Evolutionary conservation across 768 basidiomycete genomes (phyloP), one percentile per base, ranked within the genome.

Genomic region (Boletales sp.): DNA sequence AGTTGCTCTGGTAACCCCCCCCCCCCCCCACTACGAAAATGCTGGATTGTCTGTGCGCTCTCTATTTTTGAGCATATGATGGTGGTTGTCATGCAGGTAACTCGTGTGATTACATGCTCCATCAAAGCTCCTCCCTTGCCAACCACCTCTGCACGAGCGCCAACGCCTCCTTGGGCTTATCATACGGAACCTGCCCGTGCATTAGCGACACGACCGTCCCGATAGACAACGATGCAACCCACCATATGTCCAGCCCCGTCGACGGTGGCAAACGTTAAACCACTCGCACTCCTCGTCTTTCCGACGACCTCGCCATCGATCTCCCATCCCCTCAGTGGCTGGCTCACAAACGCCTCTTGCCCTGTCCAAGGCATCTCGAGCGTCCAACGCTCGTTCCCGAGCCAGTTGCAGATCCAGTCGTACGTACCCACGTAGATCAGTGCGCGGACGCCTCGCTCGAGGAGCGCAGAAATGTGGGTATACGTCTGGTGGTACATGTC

Each of bases 381-480:
- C 8, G 84, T 79, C 90, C 90, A 91, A 35, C 81, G 72, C 59
- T 81, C 80, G 68, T 91, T 92, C 11, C 84, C 83, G 25, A 87
- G 68, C 81, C 82, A 87, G 62, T 89, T 87, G 62, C 87, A 90
- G 54, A 84, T 84, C 84, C 84, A 88, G 60, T 87, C 86, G 54
- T 83, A 84, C 38, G 81, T 84, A 15, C 86, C 86, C 1, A 83
- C 83, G 55, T 89, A 89, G 41, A 86, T 82, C 37, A 92, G 74
- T 33, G 89, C 71, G 6, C 83, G 79, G 17, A 94, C 68, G 1
- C 84, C 85, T n/a, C 87, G 78, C 51, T 92, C 88, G 9, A 92
- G 77, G 35, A 92, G 78, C 11, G 50, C 66, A 17, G 73, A 63
- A 54, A 78, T 60, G 48, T 79, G 74, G 25, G 57, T 56, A 48